These are phyloP conservation scores for Jaltomata sinuosa DNA, from an alignment of 257 asterid genomes.

Conservation along the genomic window DNA sequence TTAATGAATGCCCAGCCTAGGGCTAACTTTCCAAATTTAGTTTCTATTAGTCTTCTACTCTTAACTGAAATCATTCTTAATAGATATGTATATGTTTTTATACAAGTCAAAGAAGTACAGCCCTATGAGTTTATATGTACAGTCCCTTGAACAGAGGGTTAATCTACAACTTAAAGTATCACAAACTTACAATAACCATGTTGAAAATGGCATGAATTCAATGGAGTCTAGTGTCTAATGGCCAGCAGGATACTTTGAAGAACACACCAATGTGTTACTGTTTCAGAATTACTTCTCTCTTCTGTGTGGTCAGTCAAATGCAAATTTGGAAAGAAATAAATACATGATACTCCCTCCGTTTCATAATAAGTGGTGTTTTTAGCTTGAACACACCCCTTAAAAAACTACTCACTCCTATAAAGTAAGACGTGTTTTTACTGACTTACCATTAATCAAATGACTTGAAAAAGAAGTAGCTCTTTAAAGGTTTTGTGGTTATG, in stretches of 20 bases:
- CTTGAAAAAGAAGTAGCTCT: background rate
- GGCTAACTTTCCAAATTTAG: background rate
- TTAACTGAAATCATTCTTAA: background rate
- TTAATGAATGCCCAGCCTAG: background rate
- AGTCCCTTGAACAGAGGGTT: background rate
- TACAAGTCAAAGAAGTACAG: background rate
- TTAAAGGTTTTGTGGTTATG: background rate
- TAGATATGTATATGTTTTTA: background rate
- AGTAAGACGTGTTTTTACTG: background rate
- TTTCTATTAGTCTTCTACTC: background rate
- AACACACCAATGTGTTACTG: background rate
- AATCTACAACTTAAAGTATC: background rate
- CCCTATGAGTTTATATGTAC: background rate
- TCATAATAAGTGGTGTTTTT: background rate
- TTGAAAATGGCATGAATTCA: background rate
- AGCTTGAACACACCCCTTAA: no score
- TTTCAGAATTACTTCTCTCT: background rate
- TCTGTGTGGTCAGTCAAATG: background rate
- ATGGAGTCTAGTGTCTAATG: background rate
- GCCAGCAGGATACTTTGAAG: background rate
- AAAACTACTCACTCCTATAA: no score
- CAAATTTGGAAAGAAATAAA: background rate
- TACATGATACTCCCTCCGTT: background rate
- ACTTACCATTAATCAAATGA: background rate
- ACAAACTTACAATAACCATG: background rate